phyloP scores from a whole-genome alignment of 371 early-diverging fungal genomes.

The Neoconidiobolus thromboides region DNA sequence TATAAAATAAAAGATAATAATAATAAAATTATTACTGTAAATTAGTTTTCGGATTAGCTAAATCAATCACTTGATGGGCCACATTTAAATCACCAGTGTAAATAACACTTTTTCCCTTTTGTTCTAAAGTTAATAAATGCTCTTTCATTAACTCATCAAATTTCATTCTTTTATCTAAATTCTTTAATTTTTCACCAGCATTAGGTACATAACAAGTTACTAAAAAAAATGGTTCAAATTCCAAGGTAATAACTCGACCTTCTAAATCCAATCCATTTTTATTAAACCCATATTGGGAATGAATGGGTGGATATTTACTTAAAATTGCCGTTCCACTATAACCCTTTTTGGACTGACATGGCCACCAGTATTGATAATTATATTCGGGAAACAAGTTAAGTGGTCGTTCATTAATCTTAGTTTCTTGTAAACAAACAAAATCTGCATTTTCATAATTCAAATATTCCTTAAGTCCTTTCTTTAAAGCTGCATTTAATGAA shows the following conservation, averaged over 20 bases:
- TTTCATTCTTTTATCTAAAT: conserved; percentile 34
- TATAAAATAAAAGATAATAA: background rate
- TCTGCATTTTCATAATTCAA: conserved; percentile 66
- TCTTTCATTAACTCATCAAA: conserved; percentile 50
- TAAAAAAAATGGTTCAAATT: conserved; percentile 41
- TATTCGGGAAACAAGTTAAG: conserved; percentile 22
- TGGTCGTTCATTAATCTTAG: conserved; percentile 27
- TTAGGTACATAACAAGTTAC: conserved; percentile 68
- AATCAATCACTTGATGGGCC: conserved; percentile 59
- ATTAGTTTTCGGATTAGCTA: conserved; percentile 66
- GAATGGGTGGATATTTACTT: conserved; percentile 54
- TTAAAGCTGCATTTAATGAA: conserved; percentile 44
- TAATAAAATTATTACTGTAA: conserved; percentile 14
- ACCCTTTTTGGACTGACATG: conserved; percentile 52
- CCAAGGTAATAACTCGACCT: conserved; percentile 57
- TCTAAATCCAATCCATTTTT: conserved; percentile 23
- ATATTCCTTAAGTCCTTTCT: conserved; percentile 63
- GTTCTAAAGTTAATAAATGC: conserved; percentile 43
- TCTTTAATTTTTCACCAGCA: conserved; percentile 50
- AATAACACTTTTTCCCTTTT: conserved; percentile 46
- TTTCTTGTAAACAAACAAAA: conserved; percentile 71
- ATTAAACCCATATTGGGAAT: conserved; percentile 37
- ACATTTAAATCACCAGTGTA: conserved; percentile 87
- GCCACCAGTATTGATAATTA: conserved; percentile 48
- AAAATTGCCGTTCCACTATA: conserved; percentile 65